Conservation (phyloP, 352 stramenopile species). For the Phytopythium delawarense region DNA sequence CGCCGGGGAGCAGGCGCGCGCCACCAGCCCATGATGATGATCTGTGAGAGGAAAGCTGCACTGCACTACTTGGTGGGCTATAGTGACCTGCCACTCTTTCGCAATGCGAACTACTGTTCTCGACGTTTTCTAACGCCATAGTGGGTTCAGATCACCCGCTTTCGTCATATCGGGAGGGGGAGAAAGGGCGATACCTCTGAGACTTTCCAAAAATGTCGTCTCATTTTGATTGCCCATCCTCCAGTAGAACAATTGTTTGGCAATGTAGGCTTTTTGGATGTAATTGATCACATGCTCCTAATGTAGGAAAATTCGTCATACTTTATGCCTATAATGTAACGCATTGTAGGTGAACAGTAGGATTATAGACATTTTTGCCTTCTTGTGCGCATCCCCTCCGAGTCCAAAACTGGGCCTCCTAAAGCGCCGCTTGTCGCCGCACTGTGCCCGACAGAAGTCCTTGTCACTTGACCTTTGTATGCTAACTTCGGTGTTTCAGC, state of each 20-base stretch:
- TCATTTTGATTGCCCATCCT: too few relatives aligned
- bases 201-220: too few relatives aligned
- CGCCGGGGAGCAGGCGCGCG: constrained; percentile 1
- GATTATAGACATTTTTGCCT: too few relatives aligned
- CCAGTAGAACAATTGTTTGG: too few relatives aligned
- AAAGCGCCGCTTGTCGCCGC: neutral
- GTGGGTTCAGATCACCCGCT: neutral
- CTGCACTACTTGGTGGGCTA: neutral
- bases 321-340: too few relatives aligned
- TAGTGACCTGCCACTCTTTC: neutral
- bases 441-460: neutral
- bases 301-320: too few relatives aligned
- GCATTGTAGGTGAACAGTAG: too few relatives aligned
- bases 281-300: too few relatives aligned
- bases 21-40: neutral
- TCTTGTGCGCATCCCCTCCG: neutral
- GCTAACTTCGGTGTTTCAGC: neutral
- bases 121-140: neutral
- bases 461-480: neutral
- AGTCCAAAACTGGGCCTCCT: neutral
- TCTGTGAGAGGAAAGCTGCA: neutral
- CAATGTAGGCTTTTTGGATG: too few relatives aligned
- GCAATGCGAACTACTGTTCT: neutral
- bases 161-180: too few relatives aligned
- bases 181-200: too few relatives aligned